phyloP scores from a whole-genome alignment of 176 grass and related monocot genomes.

The Stipa capillata region DNA sequence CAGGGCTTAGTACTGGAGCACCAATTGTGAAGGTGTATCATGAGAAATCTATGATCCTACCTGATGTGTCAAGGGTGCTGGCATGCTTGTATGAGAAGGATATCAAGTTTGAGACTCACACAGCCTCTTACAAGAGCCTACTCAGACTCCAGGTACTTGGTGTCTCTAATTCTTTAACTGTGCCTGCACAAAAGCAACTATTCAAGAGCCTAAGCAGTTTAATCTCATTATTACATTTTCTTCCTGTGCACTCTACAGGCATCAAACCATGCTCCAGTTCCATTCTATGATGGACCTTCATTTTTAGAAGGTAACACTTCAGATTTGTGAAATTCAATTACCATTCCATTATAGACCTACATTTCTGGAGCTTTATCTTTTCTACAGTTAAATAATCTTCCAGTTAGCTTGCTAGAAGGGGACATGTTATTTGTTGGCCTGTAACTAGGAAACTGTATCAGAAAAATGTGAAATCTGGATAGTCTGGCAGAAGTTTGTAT shows the following conservation, averaged over 20 bases:
- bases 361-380: neutral
- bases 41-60: constrained; percentile 59
- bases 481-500: neutral
- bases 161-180: neutral
- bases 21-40: constrained; percentile 66
- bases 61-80: constrained; percentile 82
- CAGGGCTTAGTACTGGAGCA: constrained; percentile 20
- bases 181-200: neutral
- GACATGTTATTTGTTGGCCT: neutral
- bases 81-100: constrained; percentile 84
- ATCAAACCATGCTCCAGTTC: constrained; percentile 49
- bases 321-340: constrained; percentile 10
- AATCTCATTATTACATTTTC: neutral
- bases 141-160: constrained; percentile 72
- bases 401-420: too few species aligned
- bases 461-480: neutral
- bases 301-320: constrained; percentile 56
- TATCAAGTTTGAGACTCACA: constrained; percentile 32
- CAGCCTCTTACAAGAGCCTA: constrained; percentile 43
- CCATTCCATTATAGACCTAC: neutral
- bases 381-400: neutral
- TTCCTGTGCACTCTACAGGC: constrained; percentile 41
- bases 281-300: constrained; percentile 47
- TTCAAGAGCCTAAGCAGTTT: neutral
- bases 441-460: neutral